Evolutionary conservation across 768 basidiomycete genomes (phyloP).

Genomic region (Solioccasus polychromus): DNA sequence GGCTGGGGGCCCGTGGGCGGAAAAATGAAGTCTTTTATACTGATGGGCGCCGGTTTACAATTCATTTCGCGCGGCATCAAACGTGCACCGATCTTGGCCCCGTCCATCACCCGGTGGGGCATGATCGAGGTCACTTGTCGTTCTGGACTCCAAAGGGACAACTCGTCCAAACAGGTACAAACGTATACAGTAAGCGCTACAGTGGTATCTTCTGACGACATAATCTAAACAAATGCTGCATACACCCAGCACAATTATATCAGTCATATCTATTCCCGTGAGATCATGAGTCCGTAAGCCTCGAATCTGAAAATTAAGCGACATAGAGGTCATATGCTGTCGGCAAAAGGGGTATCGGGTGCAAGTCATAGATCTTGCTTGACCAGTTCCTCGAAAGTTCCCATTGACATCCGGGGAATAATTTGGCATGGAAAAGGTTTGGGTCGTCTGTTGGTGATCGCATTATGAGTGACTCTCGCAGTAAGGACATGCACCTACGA

Average conservation of each 20-base stretch:
- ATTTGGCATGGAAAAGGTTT: conserved; percentile 22
- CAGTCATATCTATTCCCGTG: neutral
- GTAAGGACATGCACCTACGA: conserved; percentile 16
- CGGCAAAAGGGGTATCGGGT: neutral
- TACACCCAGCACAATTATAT: neutral
- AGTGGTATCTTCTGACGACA: too few species aligned
- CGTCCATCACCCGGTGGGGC: too few species aligned
- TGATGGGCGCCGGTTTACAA: conserved; percentile 9
- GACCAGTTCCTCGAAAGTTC: conserved; percentile 10
- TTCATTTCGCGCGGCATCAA: conserved; percentile 16
- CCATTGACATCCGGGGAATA: conserved; percentile 13
- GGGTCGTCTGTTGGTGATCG: conserved; percentile 16
- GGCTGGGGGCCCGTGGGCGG: too few species aligned
- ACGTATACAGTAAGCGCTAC: neutral
- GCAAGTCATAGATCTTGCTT: conserved; percentile 5
- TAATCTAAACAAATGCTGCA: too few species aligned
- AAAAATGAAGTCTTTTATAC: conserved; percentile 14
- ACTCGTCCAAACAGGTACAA: neutral
- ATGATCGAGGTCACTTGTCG: too few species aligned
- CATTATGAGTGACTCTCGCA: neutral
- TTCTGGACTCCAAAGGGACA: too few species aligned
- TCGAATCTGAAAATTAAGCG: neutral
- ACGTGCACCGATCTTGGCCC: conserved; percentile 17
- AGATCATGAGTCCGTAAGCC: neutral
- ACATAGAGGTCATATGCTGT: neutral